A percentile compares a stretch with the other conserved stretches of the same genome.
Evolutionary conservation across 1,284 basidiomycete species (phyloP).

Genomic region (Polyporus tsugae): DNA sequence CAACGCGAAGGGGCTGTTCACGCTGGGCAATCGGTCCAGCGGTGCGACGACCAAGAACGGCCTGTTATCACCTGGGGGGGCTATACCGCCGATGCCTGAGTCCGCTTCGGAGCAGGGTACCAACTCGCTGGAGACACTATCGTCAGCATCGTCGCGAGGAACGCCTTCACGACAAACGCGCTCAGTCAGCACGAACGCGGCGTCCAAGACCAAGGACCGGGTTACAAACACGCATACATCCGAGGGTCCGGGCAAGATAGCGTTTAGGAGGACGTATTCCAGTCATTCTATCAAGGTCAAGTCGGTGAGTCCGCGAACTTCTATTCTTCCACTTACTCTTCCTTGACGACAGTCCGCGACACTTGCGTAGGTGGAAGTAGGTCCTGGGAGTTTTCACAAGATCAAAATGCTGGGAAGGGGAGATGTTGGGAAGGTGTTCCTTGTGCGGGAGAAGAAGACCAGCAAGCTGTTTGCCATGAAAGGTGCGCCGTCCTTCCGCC

Average conservation of each 20-base stretch:
- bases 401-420: conserved; percentile 96
- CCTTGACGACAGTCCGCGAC: conserved; percentile 20
- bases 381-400: conserved; percentile 92
- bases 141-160: conserved; percentile 73
- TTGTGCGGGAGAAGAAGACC: conserved; percentile 95
- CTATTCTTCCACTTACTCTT: conserved; percentile 17
- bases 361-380: conserved; percentile 80
- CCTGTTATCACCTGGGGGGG: conserved; percentile 73
- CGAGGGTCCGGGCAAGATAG: conserved; percentile 66
- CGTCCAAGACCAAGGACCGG: conserved; percentile 50
- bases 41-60: conserved; percentile 73
- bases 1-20: conserved; percentile 92
- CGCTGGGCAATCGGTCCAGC: conserved; percentile 58
- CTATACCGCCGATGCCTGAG: conserved; percentile 57
- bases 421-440: conserved; percentile 95
- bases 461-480: conserved; percentile 97
- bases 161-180: conserved; percentile 47
- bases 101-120: conserved; percentile 66
- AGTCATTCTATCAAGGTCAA: conserved; percentile 97
- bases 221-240: conserved; percentile 50
- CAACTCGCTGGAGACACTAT: conserved; percentile 75
- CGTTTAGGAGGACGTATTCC: conserved; percentile 94
- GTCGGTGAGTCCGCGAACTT: conserved; percentile 62
- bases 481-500: conserved; percentile 59
- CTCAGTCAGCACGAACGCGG: conserved; percentile 33